Evolutionary conservation across 768 basidiomycete species (phyloP).

Genomic region (Boletus subcaerulescens): DNA sequence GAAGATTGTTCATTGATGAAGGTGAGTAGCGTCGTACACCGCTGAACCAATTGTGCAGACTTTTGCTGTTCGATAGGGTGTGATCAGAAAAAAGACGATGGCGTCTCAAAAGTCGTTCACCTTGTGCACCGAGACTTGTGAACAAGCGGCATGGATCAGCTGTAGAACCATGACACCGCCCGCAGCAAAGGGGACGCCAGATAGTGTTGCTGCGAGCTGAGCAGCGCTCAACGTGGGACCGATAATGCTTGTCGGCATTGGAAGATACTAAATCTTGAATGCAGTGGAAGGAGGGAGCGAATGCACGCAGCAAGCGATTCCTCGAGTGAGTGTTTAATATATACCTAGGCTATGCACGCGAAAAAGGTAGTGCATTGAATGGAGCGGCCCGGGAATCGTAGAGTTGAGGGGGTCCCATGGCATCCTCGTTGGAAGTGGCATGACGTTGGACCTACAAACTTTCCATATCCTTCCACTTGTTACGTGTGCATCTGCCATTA

Average conservation of each 20-base stretch:
- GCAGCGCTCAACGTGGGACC: conserved; percentile 28
- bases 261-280: neutral
- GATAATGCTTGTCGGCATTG: conserved; percentile 19
- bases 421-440: too few species aligned
- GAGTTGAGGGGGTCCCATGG: too few species aligned
- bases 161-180: conserved; percentile 42
- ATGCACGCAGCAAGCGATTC: neutral
- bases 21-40: conserved; percentile 40
- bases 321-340: conserved; percentile 6
- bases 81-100: neutral
- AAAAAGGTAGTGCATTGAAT: neutral
- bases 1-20: conserved; percentile 40
- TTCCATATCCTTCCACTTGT: too few species aligned
- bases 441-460: too few species aligned
- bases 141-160: conserved; percentile 45
- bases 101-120: conserved; percentile 27
- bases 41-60: conserved; percentile 39
- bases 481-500: too few species aligned
- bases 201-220: conserved; percentile 42
- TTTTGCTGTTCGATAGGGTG: conserved; percentile 34
- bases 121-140: conserved; percentile 48
- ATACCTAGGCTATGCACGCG: neutral
- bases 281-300: neutral
- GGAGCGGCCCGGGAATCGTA: too few species aligned
- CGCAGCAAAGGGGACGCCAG: conserved; percentile 45